Evolutionary conservation across 2,329 filamentous ascomycete genomes (phyloP).

Genomic region (Sphaerostilbella broomeana): DNA sequence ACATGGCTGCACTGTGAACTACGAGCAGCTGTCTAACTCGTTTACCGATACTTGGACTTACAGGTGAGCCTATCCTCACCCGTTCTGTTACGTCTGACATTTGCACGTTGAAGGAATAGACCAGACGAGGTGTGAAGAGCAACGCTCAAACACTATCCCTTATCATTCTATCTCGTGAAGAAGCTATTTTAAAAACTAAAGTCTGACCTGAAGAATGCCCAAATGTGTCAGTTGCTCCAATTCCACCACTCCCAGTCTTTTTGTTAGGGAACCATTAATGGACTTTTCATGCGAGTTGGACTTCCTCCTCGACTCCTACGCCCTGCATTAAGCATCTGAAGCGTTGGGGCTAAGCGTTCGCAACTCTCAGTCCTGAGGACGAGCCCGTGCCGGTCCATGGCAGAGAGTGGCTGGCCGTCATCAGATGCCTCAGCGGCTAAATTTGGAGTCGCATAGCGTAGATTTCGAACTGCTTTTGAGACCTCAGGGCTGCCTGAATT

Average conservation of each 20-base stretch:
- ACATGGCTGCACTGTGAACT: too few species aligned
- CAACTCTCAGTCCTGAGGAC: conserved; percentile 79
- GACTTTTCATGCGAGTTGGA: conserved; percentile 54
- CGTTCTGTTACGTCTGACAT: too few species aligned
- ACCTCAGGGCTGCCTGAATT: conserved; percentile 56
- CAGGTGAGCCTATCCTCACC: too few species aligned
- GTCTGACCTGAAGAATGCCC: too few species aligned
- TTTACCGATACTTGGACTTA: too few species aligned
- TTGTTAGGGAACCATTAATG: conserved; percentile 32
- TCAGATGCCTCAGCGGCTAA: conserved; percentile 49
- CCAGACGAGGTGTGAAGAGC: too few species aligned
- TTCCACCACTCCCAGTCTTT: background rate
- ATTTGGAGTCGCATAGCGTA: conserved; percentile 63
- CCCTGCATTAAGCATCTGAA: conserved; percentile 49
- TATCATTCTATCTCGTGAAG: too few species aligned
- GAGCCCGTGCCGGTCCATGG: conserved; percentile 63
- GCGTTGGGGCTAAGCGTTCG: conserved; percentile 60
- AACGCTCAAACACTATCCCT: too few species aligned
- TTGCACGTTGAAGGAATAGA: too few species aligned
- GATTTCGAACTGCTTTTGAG: conserved; percentile 51
- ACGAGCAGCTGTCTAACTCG: too few species aligned
- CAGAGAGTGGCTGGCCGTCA: conserved; percentile 34
- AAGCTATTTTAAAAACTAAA: background rate
- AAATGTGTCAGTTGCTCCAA: too few species aligned
- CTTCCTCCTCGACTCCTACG: conserved; percentile 51